phyloP scores from a whole-genome alignment of 2,329 filamentous ascomycete species.

The Septoria linicola region DNA sequence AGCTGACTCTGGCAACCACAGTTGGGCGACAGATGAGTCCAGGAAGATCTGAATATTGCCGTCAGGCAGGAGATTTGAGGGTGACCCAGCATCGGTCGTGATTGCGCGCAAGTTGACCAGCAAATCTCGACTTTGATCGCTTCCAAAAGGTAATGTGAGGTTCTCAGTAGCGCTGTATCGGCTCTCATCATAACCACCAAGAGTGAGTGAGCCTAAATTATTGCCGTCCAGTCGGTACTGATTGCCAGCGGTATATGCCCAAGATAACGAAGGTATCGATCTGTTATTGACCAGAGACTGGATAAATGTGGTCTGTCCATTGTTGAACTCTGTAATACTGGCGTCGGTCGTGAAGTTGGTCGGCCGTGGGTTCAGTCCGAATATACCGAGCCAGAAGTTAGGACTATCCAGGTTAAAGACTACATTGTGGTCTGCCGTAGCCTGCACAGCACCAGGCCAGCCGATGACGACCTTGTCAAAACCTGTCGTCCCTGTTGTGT shows the following conservation, averaged over 20 bases:
- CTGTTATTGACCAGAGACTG: conserved; percentile 34
- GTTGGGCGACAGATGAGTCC: conserved; percentile 63
- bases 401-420: conserved; percentile 32
- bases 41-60: conserved; percentile 50
- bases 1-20: conserved; percentile 58
- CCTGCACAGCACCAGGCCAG: conserved; percentile 37
- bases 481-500: conserved; percentile 33
- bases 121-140: conserved; percentile 37
- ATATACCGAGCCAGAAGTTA: conserved; percentile 37
- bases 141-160: conserved; percentile 34
- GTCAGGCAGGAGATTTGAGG: conserved; percentile 32
- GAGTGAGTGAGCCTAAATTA: conserved; percentile 40
- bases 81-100: conserved; percentile 27
- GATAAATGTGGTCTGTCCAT: conserved; percentile 40
- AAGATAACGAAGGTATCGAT: conserved; percentile 39
- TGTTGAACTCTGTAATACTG: conserved; percentile 23
- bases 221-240: conserved; percentile 37
- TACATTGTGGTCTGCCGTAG: conserved; percentile 33
- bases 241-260: conserved; percentile 42
- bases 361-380: conserved; percentile 39
- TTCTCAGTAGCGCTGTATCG: conserved; percentile 39
- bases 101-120: conserved; percentile 37
- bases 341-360: conserved; percentile 37
- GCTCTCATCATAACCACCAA: conserved; percentile 43
- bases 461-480: conserved; percentile 39